Conservation (phyloP, 108 stramenopile genomes). For the Cyclotella sp. region DNA sequence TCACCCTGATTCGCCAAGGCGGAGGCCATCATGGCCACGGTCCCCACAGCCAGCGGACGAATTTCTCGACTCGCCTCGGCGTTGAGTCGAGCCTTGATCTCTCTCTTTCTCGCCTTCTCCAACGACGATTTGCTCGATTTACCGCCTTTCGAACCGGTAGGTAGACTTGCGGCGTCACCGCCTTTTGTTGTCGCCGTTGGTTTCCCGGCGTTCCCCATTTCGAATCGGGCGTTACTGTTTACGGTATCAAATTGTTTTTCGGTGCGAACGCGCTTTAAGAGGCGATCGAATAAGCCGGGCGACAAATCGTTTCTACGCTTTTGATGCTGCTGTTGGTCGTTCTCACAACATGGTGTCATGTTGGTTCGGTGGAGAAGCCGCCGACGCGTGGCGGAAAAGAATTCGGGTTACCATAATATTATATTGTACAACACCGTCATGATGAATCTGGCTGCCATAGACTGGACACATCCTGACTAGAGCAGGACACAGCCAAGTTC, state of each 20-base stretch:
- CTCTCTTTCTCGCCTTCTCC: constrained; percentile 45
- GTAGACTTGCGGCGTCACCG: background rate
- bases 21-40: constrained; percentile 75
- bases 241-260: background rate
- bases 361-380: background rate
- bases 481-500: no score
- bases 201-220: background rate
- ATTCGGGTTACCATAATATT: background rate
- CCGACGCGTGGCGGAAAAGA: background rate
- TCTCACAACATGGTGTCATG: background rate
- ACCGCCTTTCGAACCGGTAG: background rate
- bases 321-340: background rate
- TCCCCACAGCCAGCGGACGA: constrained; percentile 66
- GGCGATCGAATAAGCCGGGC: background rate
- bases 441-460: no score
- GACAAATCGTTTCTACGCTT: background rate
- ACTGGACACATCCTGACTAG: no score
- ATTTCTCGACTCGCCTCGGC: constrained; percentile 59
- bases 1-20: constrained; percentile 78
- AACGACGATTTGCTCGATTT: constrained; percentile 33
- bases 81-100: constrained; percentile 50
- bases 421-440: no score
- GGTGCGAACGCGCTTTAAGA: constrained; percentile 8
- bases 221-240: background rate
- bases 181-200: background rate